phyloP scores from a whole-genome alignment of 768 basidiomycete species.

The Hirschioporus abietinus region DNA sequence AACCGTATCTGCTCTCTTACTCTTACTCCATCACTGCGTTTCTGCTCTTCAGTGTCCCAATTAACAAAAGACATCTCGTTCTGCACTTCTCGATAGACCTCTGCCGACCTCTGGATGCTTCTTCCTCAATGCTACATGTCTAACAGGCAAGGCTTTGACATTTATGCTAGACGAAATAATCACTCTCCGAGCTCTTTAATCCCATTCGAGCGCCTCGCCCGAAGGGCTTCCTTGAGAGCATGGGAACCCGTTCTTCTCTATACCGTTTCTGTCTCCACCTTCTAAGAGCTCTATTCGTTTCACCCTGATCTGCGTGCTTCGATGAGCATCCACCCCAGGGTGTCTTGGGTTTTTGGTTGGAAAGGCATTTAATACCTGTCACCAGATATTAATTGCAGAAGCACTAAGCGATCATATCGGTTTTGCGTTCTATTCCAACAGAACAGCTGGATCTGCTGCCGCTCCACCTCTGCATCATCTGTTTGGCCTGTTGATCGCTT shows the following conservation, averaged over 20 bases:
- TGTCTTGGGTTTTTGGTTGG: neutral
- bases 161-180: too few relatives aligned
- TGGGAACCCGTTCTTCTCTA: neutral
- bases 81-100: too few relatives aligned
- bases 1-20: too few relatives aligned
- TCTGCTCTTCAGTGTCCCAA: too few relatives aligned
- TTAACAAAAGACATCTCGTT: too few relatives aligned
- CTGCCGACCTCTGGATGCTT: too few relatives aligned
- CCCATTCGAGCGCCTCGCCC: neutral
- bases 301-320: neutral
- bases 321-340: neutral
- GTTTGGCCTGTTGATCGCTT: neutral
- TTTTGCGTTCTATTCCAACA: neutral
- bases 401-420: neutral
- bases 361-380: neutral
- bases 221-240: neutral
- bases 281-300: neutral
- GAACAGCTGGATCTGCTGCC: neutral
- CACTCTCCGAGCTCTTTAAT: neutral
- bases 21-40: too few relatives aligned
- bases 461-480: neutral
- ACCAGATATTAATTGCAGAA: neutral
- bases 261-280: neutral
- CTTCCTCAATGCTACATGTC: too few relatives aligned
- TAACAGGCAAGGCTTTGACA: too few relatives aligned